phyloP scores from a whole-genome alignment of 495 filamentous ascomycete genomes.

The Tuber melanosporum region DNA sequence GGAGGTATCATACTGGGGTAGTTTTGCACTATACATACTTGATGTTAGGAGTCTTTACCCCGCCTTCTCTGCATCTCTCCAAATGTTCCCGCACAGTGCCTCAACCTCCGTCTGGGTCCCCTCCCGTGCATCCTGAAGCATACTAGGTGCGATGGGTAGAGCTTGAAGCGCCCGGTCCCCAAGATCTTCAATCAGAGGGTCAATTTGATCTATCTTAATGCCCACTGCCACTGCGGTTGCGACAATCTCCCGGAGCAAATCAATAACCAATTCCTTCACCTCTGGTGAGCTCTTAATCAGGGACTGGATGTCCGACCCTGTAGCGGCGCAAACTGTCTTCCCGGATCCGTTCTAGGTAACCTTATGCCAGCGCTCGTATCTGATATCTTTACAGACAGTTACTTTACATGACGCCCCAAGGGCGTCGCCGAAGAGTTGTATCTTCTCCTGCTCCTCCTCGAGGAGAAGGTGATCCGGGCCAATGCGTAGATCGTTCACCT shows the following conservation, averaged over 20 bases:
- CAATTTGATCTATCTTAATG: slow-evolving; percentile 12
- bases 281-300: slow-evolving; percentile 43
- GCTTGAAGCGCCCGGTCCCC: slow-evolving; percentile 9
- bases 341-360: slow-evolving; percentile 50
- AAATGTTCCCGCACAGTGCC: slow-evolving; percentile 47
- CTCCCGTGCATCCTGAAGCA: slow-evolving; percentile 47
- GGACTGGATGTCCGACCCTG: slow-evolving; percentile 48
- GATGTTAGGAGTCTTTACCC: slow-evolving; percentile 44
- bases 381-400: slow-evolving; percentile 43
- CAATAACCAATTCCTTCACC: slow-evolving; percentile 45
- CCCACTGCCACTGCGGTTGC: slow-evolving; percentile 19
- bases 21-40: slow-evolving; percentile 24
- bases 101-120: slow-evolving; percentile 48
- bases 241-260: slow-evolving; percentile 46
- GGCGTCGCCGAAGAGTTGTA: slow-evolving; percentile 43
- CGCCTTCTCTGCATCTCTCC: slow-evolving; percentile 43
- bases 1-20: not conserved
- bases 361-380: slow-evolving; percentile 48
- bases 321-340: slow-evolving; percentile 48
- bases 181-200: slow-evolving; percentile 13
- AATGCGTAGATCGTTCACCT: slow-evolving; percentile 43
- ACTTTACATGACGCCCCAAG: slow-evolving; percentile 43
- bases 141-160: slow-evolving; percentile 41
- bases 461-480: slow-evolving; percentile 45
- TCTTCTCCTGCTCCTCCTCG: slow-evolving; percentile 13